Conservation (phyloP, 306 rosid genomes). For the Luffa acutangula region DNA sequence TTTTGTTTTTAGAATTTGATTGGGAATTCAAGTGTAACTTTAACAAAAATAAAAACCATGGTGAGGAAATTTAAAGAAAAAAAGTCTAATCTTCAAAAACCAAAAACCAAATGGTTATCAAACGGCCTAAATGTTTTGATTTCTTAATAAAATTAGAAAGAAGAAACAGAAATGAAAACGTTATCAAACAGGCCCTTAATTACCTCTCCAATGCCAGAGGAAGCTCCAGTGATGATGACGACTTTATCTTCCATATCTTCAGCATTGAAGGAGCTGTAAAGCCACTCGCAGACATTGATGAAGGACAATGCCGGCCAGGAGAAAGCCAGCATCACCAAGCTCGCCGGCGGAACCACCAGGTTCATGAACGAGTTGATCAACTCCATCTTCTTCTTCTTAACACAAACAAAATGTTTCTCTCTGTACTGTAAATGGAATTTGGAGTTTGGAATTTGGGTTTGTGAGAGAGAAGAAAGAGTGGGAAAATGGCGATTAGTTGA, state of each 20-base stretch:
- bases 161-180: no score
- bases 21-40: no score
- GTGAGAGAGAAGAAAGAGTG: neutral
- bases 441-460: no score
- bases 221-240: constrained; percentile 86
- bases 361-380: constrained; percentile 41
- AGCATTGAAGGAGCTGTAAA: constrained; percentile 24
- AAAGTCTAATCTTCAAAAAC: no score
- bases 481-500: neutral
- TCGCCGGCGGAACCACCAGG: constrained; percentile 63
- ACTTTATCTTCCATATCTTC: constrained; percentile 60
- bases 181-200: no score
- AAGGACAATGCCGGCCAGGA: constrained; percentile 83
- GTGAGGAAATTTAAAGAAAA: no score
- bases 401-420: neutral
- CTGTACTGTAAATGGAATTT: no score
- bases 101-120: no score
- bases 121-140: no score
- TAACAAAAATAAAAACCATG: no score
- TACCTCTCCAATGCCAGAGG: constrained; percentile 92
- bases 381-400: constrained; percentile 22
- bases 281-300: constrained; percentile 58
- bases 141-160: no score
- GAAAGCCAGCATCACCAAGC: constrained; percentile 52
- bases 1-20: no score